phyloP scores from a whole-genome alignment of 371 early-diverging fungal genomes.

The Mucor mucedo region DNA sequence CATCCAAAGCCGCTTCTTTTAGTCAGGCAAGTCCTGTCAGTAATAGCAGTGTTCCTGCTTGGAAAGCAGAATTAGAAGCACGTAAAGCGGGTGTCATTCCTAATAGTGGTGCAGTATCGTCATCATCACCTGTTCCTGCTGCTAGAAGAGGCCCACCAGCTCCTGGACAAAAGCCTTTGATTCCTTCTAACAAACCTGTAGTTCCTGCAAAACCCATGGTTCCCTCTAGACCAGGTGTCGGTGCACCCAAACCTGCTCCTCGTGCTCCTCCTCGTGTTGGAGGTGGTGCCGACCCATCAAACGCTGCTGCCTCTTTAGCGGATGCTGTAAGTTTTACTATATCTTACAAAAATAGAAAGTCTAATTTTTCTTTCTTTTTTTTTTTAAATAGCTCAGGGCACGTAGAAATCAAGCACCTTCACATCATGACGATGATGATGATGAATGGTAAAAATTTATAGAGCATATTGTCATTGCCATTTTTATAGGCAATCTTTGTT shows the following conservation, averaged over 20 bases:
- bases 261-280: slow-evolving; percentile 54
- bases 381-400: slow-evolving; percentile 28
- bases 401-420: slow-evolving; percentile 30
- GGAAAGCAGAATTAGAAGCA: slow-evolving; percentile 62
- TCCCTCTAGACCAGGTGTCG: slow-evolving; percentile 50
- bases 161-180: slow-evolving; percentile 52
- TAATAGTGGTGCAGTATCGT: slow-evolving; percentile 16
- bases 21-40: slow-evolving; percentile 2
- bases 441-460: slow-evolving; percentile 16
- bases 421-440: slow-evolving; percentile 33
- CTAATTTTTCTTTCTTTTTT: neutral
- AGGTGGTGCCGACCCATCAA: slow-evolving; percentile 34
- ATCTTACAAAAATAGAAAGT: neutral
- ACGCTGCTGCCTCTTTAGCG: slow-evolving; percentile 50
- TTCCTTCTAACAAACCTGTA: slow-evolving; percentile 51
- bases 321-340: slow-evolving; percentile 47
- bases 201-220: slow-evolving; percentile 49
- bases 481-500: too few species aligned
- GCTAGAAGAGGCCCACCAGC: slow-evolving; percentile 54
- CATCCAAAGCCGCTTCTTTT: neutral
- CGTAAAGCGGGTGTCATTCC: slow-evolving; percentile 39
- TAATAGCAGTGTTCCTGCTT: slow-evolving; percentile 48
- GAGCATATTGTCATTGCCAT: too few species aligned
- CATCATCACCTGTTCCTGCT: slow-evolving; percentile 49
- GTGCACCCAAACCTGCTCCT: slow-evolving; percentile 37